Conservation (phyloP, 2,329 filamentous ascomycete species). For the Clarireedia hainanense region DNA sequence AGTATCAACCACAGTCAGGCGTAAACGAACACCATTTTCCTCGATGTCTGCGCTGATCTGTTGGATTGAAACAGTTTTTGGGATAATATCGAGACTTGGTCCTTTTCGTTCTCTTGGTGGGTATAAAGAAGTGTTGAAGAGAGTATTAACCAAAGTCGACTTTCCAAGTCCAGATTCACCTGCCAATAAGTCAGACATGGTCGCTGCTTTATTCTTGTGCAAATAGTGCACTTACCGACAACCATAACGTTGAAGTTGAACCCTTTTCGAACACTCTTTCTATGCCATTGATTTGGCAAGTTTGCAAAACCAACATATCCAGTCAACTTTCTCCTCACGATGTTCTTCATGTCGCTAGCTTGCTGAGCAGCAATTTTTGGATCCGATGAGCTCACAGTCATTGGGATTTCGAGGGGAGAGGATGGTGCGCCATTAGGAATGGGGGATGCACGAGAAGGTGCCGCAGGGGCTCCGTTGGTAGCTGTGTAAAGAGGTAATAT, state of each 20-base stretch:
- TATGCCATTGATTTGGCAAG: slow-evolving; percentile 98
- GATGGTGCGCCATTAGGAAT: slow-evolving; percentile 25
- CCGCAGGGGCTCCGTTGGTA: slow-evolving; percentile 27
- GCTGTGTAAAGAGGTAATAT: slow-evolving; percentile 29
- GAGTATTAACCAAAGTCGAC: slow-evolving; percentile 96
- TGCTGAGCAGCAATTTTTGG: slow-evolving; percentile 31
- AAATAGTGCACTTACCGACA: slow-evolving; percentile 65
- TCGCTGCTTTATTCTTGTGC: neutral
- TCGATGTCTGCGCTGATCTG: slow-evolving; percentile 96
- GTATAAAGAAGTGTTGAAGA: slow-evolving; percentile 99
- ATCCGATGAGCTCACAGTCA: slow-evolving; percentile 30
- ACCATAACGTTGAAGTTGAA: slow-evolving; percentile 99
- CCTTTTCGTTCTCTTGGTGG: slow-evolving; percentile 98
- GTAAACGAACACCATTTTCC: slow-evolving; percentile 94
- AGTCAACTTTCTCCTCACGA: slow-evolving; percentile 95
- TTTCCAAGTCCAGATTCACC: slow-evolving; percentile 99
- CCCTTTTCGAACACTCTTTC: slow-evolving; percentile 98
- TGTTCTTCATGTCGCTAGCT: slow-evolving; percentile 52
- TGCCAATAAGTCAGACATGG: slow-evolving; percentile 33
- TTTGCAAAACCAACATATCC: slow-evolving; percentile 99
- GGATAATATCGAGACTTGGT: slow-evolving; percentile 94
- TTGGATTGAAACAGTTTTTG: slow-evolving; percentile 94
- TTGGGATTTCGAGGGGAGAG: slow-evolving; percentile 24
- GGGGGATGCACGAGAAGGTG: slow-evolving; percentile 25
- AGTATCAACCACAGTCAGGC: slow-evolving; percentile 93